phyloP scores from a whole-genome alignment of 2,329 filamentous ascomycete genomes.

The Hymenoscyphus repandus region DNA sequence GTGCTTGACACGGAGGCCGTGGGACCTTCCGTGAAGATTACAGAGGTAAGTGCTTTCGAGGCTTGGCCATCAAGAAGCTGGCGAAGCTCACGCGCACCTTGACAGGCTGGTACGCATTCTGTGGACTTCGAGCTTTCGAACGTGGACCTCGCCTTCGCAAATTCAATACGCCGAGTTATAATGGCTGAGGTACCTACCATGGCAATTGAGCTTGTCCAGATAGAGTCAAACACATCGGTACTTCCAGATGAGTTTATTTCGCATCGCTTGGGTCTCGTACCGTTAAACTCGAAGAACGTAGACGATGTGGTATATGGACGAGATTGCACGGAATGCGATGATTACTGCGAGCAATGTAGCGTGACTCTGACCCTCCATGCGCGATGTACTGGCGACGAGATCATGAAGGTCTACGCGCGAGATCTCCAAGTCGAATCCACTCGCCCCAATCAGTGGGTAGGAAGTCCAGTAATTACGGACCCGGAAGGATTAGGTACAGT shows the following conservation, averaged over 20 bases:
- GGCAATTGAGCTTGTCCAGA: constrained; percentile 90
- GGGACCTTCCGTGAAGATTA: constrained; percentile 42
- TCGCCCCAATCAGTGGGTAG: constrained; percentile 68
- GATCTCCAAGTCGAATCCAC: constrained; percentile 72
- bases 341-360: constrained; percentile 88
- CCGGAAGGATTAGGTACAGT: constrained; percentile 74
- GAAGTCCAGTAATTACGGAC: constrained; percentile 78
- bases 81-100: constrained; percentile 20
- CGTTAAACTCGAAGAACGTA: constrained; percentile 77
- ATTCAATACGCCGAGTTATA: constrained; percentile 85
- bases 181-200: constrained; percentile 92
- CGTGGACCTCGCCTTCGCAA: constrained; percentile 86
- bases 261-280: constrained; percentile 85
- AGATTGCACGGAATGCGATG: constrained; percentile 87
- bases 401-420: constrained; percentile 90
- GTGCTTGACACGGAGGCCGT: constrained; percentile 38
- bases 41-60: constrained; percentile 32
- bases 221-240: constrained; percentile 91
- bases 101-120: constrained; percentile 69
- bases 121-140: constrained; percentile 90
- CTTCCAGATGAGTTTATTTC: constrained; percentile 94
- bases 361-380: constrained; percentile 81
- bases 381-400: constrained; percentile 76
- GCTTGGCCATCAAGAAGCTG: not conserved
- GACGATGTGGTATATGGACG: constrained; percentile 80